Evolutionary conservation across 2,329 filamentous ascomycete species (phyloP).

Genomic region (Keithomyces neogunnii): DNA sequence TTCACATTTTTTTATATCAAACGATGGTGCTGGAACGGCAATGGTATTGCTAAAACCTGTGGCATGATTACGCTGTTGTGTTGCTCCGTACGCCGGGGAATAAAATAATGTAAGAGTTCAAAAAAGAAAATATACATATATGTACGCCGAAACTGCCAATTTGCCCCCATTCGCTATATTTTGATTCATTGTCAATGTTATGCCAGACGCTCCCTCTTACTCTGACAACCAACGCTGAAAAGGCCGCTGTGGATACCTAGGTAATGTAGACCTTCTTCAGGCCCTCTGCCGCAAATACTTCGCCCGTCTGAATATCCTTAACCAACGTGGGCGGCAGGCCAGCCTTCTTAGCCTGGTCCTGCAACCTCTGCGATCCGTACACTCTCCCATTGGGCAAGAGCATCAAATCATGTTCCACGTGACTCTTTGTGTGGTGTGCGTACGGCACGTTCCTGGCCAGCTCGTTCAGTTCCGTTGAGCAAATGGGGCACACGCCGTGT

Average conservation of each 20-base stretch:
- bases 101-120: no score
- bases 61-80: not conserved
- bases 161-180: no score
- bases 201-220: not conserved
- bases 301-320: constrained; percentile 70
- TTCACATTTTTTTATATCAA: not conserved
- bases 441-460: constrained; percentile 85
- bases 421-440: constrained; percentile 89
- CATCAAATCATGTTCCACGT: constrained; percentile 79
- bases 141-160: no score
- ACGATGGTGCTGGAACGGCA: no score
- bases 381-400: constrained; percentile 81
- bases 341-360: constrained; percentile 71
- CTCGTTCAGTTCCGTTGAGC: constrained; percentile 88
- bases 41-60: not conserved
- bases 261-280: constrained; percentile 90
- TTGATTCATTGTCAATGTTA: not conserved
- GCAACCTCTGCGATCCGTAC: constrained; percentile 67
- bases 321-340: constrained; percentile 58
- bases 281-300: constrained; percentile 51
- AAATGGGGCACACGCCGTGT: constrained; percentile 85
- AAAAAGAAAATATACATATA: no score
- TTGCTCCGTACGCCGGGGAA: not conserved
- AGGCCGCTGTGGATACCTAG: constrained; percentile 26
- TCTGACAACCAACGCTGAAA: no score